Conservation (phyloP, 2,329 filamentous ascomycete species). For the Paramyrothecium roridum region DNA sequence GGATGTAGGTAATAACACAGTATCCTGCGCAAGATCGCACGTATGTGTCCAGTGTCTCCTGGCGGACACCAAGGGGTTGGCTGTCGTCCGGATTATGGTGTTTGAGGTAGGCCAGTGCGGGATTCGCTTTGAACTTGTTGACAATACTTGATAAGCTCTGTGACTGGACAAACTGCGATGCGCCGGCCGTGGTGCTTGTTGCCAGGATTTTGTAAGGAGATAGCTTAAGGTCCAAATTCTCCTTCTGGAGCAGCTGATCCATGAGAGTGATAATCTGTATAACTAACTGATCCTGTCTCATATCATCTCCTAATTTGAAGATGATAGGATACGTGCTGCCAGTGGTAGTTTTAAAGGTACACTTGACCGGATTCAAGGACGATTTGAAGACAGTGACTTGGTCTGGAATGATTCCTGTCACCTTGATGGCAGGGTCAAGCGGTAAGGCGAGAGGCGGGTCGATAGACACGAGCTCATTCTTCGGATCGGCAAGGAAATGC, state of each 20-base stretch:
- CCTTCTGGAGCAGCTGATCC: slow-evolving; percentile 92
- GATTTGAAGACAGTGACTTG: slow-evolving; percentile 95
- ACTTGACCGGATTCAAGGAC: slow-evolving; percentile 83
- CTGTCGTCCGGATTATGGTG: slow-evolving; percentile 84
- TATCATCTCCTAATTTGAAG: slow-evolving; percentile 95
- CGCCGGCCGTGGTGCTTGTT: slow-evolving; percentile 83
- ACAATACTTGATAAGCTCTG: slow-evolving; percentile 80
- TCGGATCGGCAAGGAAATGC: slow-evolving; percentile 78
- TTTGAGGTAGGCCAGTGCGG: slow-evolving; percentile 78
- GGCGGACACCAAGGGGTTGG: slow-evolving; percentile 80
- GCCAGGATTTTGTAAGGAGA: slow-evolving; percentile 96
- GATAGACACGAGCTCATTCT: slow-evolving; percentile 81
- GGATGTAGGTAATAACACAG: slow-evolving; percentile 96
- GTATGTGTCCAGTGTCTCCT: slow-evolving; percentile 92
- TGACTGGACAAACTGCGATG: slow-evolving; percentile 90
- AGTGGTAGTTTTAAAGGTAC: slow-evolving; percentile 80
- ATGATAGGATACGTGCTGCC: slow-evolving; percentile 84
- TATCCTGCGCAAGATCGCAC: slow-evolving; percentile 96
- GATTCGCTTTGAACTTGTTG: slow-evolving; percentile 72
- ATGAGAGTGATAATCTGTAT: slow-evolving; percentile 97
- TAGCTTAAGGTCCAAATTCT: slow-evolving; percentile 92
- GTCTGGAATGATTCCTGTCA: slow-evolving; percentile 77
- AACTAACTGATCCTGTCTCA: slow-evolving; percentile 94
- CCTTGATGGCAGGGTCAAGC: slow-evolving; percentile 76
- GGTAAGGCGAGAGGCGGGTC: slow-evolving; percentile 86